Percentiles rank a stretch among this genome's conserved stretches.
Conservation (phyloP, 2,329 filamentous ascomycete species). For the Talaromyces sp. region DNA sequence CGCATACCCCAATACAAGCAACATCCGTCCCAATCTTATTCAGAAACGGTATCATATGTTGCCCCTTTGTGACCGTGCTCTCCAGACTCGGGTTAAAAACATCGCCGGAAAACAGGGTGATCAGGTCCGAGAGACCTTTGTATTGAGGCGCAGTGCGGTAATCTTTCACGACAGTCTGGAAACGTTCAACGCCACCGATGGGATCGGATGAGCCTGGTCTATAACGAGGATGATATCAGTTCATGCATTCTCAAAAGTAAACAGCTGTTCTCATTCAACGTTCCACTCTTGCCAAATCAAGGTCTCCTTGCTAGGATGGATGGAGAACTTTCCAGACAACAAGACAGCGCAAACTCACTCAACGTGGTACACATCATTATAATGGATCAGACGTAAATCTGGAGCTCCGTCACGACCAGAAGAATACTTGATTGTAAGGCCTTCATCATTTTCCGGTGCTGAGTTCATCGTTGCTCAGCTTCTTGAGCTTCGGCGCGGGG, state of each 20-base stretch:
- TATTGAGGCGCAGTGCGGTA: conserved; percentile 65
- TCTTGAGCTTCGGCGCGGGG: not conserved
- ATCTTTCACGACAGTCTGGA: conserved; percentile 72
- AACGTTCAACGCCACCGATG: conserved; percentile 74
- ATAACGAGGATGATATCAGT: not conserved
- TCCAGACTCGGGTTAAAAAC: conserved; percentile 89
- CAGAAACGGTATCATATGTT: conserved; percentile 83
- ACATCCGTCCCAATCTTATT: conserved; percentile 74
- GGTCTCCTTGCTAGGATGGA: not conserved
- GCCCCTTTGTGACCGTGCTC: conserved; percentile 82
- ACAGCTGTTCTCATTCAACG: not conserved
- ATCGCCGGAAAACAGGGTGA: conserved; percentile 88
- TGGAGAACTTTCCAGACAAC: not conserved
- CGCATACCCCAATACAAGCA: conserved; percentile 73
- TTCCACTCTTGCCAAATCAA: not conserved
- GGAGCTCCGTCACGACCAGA: conserved; percentile 51
- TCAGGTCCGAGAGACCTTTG: conserved; percentile 59
- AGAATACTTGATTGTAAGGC: conserved; percentile 42
- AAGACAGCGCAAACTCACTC: conserved; percentile 47
- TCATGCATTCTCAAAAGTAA: not conserved
- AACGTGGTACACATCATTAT: conserved; percentile 92
- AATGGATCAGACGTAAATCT: conserved; percentile 79
- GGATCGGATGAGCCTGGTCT: conserved; percentile 68
- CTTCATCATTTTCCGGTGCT: conserved; percentile 27
- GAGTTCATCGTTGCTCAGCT: not conserved